Conservation (phyloP, 306 rosid genomes). For the Trifolium subterraneum region DNA sequence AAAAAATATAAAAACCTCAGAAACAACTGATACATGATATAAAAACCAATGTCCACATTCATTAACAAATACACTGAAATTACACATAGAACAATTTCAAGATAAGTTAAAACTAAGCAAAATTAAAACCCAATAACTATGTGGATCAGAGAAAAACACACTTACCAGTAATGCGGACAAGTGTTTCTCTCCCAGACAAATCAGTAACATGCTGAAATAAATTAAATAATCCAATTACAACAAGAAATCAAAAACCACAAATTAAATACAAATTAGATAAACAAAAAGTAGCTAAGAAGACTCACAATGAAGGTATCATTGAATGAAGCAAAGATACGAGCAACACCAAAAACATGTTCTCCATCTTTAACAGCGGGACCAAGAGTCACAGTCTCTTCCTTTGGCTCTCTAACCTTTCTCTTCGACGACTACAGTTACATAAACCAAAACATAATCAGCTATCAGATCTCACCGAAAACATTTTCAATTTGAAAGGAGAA, state of each 20-base stretch:
- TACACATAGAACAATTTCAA: not conserved
- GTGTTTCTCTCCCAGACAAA: constrained; percentile 83
- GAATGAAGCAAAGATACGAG: constrained; percentile 77
- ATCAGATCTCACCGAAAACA: not conserved
- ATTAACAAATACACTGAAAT: not conserved
- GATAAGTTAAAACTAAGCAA: too few species aligned
- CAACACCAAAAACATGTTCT: constrained; percentile 78
- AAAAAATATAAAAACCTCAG: not conserved
- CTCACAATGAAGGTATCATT: constrained; percentile 86
- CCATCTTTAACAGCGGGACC: constrained; percentile 84
- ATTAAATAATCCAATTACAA: not conserved
- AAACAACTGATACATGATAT: not conserved
- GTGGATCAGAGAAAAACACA: not conserved
- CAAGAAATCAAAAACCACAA: not conserved
- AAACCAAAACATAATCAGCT: not conserved
- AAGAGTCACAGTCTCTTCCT: constrained; percentile 80
- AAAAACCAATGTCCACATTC: not conserved
- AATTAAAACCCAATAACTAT: not conserved
- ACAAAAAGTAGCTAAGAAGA: not conserved
- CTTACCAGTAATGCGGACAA: constrained; percentile 81
- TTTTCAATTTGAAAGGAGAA: not conserved
- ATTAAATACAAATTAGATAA: not conserved
- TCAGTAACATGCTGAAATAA: constrained; percentile 78
- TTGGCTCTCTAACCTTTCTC: constrained; percentile 85
- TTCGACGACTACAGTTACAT: constrained; percentile 50